Percentiles rank a stretch among this genome's conserved stretches.
phyloP scores from a whole-genome alignment of 1,139 yeast genomes.

The Candida neerlandica region DNA sequence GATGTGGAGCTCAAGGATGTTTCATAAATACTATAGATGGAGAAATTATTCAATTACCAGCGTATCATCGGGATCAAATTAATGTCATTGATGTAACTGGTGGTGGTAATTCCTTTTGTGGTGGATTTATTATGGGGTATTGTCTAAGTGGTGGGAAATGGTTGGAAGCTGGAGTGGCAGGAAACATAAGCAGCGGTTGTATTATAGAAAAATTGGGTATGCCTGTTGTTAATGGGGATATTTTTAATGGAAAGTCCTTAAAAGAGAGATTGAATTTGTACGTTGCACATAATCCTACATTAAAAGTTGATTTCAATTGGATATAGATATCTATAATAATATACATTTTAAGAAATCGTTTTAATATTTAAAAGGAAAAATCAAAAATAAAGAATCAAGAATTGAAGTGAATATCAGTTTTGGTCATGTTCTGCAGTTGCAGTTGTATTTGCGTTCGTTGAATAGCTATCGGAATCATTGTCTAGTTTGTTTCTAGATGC shows the following conservation, averaged over 20 bases:
- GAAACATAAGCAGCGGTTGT: slow-evolving; percentile 77
- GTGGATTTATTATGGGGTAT: slow-evolving; percentile 72
- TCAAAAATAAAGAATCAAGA: not conserved
- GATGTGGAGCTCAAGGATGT: slow-evolving; percentile 77
- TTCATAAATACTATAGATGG: slow-evolving; percentile 24
- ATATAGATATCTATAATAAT: not conserved
- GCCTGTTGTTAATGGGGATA: slow-evolving; percentile 42
- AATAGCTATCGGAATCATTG: slow-evolving; percentile 2
- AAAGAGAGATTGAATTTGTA: slow-evolving; percentile 34
- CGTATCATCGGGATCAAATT: slow-evolving; percentile 61
- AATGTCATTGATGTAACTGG: slow-evolving; percentile 88
- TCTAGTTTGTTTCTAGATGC: slow-evolving; percentile 6
- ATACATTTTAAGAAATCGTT: not conserved
- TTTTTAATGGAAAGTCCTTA: slow-evolving; percentile 58
- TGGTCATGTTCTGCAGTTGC: not conserved
- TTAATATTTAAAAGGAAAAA: not conserved
- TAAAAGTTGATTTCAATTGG: slow-evolving; percentile 10
- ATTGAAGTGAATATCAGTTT: not conserved
- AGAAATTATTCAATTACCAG: slow-evolving; percentile 54
- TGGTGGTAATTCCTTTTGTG: slow-evolving; percentile 89
- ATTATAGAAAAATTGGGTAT: slow-evolving; percentile 78
- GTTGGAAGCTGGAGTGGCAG: slow-evolving; percentile 61
- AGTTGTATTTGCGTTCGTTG: not conserved
- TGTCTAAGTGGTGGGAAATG: slow-evolving; percentile 51
- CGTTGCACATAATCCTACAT: slow-evolving; percentile 13